phyloP scores from a whole-genome alignment of 257 asterid species.

The Fraxinus americana region DNA sequence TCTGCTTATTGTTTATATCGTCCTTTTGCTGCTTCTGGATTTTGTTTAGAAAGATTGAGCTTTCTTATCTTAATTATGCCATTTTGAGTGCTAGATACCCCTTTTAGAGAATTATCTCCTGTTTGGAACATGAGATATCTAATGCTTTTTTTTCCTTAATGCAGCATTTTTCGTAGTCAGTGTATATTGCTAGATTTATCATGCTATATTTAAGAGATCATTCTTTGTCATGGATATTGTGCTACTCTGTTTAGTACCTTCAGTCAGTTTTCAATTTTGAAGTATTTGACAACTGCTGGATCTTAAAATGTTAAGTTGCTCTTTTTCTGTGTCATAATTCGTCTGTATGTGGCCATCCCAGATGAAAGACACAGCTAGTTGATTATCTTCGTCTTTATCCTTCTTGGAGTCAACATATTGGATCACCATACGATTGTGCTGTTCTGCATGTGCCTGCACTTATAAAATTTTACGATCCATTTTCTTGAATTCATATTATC shows the following conservation, averaged over 20 bases:
- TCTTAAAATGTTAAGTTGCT: slow-evolving; percentile 14
- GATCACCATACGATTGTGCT: neutral
- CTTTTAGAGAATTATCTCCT: neutral
- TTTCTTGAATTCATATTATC: slow-evolving; percentile 4
- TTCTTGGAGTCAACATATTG: slow-evolving; percentile 5
- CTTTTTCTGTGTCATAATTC: slow-evolving; percentile 10
- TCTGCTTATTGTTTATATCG: slow-evolving; percentile 25
- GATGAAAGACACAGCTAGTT: slow-evolving; percentile 19
- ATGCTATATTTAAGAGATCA: neutral
- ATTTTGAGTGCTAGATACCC: neutral
- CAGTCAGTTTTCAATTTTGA: slow-evolving; percentile 3
- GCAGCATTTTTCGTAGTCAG: neutral
- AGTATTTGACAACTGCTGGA: slow-evolving; percentile 11
- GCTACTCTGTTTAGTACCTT: slow-evolving; percentile 14
- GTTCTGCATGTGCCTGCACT: slow-evolving; percentile 15
- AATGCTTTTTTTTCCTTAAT: slow-evolving; percentile 10
- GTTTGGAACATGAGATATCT: neutral
- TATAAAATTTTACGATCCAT: slow-evolving; percentile 12
- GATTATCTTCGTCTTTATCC: slow-evolving; percentile 21
- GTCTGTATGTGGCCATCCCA: slow-evolving; percentile 21
- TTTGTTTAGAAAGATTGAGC: neutral
- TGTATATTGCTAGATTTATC: neutral
- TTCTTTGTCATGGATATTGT: slow-evolving; percentile 13
- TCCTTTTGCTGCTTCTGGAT: neutral
- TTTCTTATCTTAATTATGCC: neutral